These are phyloP conservation scores for Yarrowia keelungensis DNA, from an alignment of 805 yeast species.

Conservation along the genomic window DNA sequence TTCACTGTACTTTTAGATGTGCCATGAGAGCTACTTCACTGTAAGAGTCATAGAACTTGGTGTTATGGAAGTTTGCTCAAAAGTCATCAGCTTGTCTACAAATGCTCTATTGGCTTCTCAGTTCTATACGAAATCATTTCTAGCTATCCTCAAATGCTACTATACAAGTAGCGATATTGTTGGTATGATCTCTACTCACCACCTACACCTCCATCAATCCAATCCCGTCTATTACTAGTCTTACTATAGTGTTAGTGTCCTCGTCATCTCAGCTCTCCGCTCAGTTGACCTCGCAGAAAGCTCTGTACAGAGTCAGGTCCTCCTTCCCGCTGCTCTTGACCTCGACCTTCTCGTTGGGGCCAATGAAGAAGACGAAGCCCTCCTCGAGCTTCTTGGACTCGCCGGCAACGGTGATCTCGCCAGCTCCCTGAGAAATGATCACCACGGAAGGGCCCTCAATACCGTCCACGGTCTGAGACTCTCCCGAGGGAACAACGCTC, in stretches of 20 bases:
- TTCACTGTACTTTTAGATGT: too few species aligned
- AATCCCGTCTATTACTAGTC: slow-evolving; percentile 23
- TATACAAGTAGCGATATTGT: too few species aligned
- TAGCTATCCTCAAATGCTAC: too few species aligned
- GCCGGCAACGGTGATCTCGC: slow-evolving; percentile 56
- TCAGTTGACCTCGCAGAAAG: slow-evolving; percentile 55
- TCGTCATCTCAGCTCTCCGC: neutral
- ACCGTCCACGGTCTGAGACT: slow-evolving; percentile 62
- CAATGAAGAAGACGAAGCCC: slow-evolving; percentile 86
- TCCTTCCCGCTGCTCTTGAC: slow-evolving; percentile 50
- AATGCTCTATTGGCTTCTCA: too few species aligned
- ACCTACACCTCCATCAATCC: neutral
- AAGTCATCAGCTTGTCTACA: neutral
- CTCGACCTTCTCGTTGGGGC: slow-evolving; percentile 73
- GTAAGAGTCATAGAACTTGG: too few species aligned
- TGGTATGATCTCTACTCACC: too few species aligned
- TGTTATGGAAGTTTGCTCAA: too few species aligned
- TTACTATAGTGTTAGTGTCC: slow-evolving; percentile 35
- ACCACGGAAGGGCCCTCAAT: slow-evolving; percentile 88
- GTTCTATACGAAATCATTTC: too few species aligned
- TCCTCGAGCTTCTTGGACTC: slow-evolving; percentile 56
- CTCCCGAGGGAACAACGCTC: slow-evolving; percentile 64
- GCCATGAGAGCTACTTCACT: too few species aligned
- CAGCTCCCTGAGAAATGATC: slow-evolving; percentile 82
- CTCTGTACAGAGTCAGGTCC: slow-evolving; percentile 82